Evolutionary conservation across 768 basidiomycete genomes (phyloP).

Genomic region (Lentinula sp.): DNA sequence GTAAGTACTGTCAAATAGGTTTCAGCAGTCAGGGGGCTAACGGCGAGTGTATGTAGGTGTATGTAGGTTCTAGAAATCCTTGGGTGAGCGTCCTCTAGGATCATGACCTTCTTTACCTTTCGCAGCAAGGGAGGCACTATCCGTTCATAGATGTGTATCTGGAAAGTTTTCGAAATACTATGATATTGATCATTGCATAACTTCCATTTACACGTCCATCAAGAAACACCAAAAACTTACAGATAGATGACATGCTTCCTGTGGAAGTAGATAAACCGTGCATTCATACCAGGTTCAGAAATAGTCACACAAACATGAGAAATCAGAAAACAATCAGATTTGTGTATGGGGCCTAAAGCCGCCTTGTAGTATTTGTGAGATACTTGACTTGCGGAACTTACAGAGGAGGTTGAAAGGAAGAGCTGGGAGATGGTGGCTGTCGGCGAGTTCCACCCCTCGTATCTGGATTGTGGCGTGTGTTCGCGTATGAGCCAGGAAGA

Average conservation of each 20-base stretch:
- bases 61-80: too few relatives aligned
- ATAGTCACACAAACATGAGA: not conserved
- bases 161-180: too few relatives aligned
- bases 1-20: too few relatives aligned
- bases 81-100: too few relatives aligned
- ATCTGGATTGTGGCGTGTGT: not conserved
- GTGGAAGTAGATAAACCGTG: not conserved
- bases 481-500: not conserved
- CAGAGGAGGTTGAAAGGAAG: not conserved
- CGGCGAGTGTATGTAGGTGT: too few relatives aligned
- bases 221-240: not conserved
- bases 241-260: not conserved
- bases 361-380: not conserved
- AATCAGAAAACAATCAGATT: not conserved
- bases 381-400: not conserved
- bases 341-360: not conserved
- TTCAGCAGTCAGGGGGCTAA: too few relatives aligned
- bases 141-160: too few relatives aligned
- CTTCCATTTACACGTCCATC: not conserved
- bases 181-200: not conserved
- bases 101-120: too few relatives aligned
- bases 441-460: not conserved
- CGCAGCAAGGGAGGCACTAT: too few relatives aligned
- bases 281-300: not conserved
- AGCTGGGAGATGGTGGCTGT: not conserved